Evolutionary conservation across 306 rosid genomes (phyloP), one percentile per base, ranked within the genome.

Genomic region (Mimosa pudica): DNA sequence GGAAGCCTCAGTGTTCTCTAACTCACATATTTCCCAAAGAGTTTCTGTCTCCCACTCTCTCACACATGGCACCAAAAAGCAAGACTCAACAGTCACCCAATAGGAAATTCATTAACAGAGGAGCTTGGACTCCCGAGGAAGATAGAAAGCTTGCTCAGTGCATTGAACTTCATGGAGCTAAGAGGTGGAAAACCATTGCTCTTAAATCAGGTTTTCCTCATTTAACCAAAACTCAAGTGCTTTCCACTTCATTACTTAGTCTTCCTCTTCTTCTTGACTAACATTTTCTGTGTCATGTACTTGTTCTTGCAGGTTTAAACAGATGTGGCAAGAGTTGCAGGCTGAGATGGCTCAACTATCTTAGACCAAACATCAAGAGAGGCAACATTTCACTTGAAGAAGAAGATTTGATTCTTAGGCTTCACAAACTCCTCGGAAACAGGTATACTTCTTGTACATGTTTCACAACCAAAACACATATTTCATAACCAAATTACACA

Each of bases 311-410:
- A 82, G 93, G 95, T 87, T 70, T 88, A 13, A 84, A 86, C 47
- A 82, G 91, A 54, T 79, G 89, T 16, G 91, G 90, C 48, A 90
- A 90, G 85, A 90, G 94, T 84, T 90, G 92, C 77, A 86, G 90
- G 44, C 61, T 90, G 84, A 73, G 94, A 83, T 90, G 94, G 94
- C 48, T 90, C 58, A 90, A 90, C 68, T 90, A 90, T 78, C 87
- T 88, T 24, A 86, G 92, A 71, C 94, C 94, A 70, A 88, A 90
- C 66, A 90, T 90, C 82, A 90, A 90, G 84, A 86, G 92, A 73
- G 94, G 94, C 30, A 90, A 90, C 83, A 88, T 90, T 58, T 88
- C 94, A 11, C 74, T 76, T 58, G 88, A 82, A 64, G 91, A 88
- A 79, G 89, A 88, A 70, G 89, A 88, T 66, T 82, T 88, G 82